phyloP scores from a whole-genome alignment of 768 basidiomycete species.

The Leccinellum albellum region DNA sequence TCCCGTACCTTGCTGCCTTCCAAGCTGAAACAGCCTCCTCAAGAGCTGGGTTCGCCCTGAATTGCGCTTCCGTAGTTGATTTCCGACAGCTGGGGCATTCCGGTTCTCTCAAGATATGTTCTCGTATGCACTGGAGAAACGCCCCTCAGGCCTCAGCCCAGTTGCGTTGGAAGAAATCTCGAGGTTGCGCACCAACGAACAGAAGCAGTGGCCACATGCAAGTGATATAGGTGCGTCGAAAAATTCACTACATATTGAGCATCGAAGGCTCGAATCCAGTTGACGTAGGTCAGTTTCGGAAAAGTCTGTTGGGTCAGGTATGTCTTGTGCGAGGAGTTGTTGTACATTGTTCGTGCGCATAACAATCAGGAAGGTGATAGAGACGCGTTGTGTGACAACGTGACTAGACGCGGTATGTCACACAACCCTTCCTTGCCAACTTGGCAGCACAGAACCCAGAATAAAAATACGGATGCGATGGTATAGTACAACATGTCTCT shows the following conservation, averaged over 20 bases:
- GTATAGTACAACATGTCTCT: constrained; percentile 23
- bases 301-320: constrained; percentile 72
- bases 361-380: neutral
- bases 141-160: constrained; percentile 5
- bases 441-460: neutral
- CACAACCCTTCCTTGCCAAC: too few relatives aligned
- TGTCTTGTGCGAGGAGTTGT: constrained; percentile 31
- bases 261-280: constrained; percentile 65
- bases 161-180: neutral
- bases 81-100: constrained; percentile 75
- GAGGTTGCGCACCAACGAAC: constrained; percentile 55
- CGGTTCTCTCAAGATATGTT: constrained; percentile 51
- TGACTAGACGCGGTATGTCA: constrained; percentile 25
- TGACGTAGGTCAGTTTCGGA: constrained; percentile 53
- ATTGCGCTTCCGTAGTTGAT: constrained; percentile 51
- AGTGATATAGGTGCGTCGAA: constrained; percentile 72
- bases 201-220: constrained; percentile 78
- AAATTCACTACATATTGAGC: constrained; percentile 73
- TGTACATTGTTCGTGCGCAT: constrained; percentile 31
- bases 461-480: constrained; percentile 8
- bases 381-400: constrained; percentile 18
- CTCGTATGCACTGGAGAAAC: constrained; percentile 61
- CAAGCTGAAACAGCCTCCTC: constrained; percentile 72
- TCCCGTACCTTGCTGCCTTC: constrained; percentile 60
- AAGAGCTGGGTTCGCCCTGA: constrained; percentile 65